Percentiles rank a stretch among this genome's conserved stretches.
phyloP scores from a whole-genome alignment of 2,329 filamentous ascomycete species.

The Cladosporium sp. region DNA sequence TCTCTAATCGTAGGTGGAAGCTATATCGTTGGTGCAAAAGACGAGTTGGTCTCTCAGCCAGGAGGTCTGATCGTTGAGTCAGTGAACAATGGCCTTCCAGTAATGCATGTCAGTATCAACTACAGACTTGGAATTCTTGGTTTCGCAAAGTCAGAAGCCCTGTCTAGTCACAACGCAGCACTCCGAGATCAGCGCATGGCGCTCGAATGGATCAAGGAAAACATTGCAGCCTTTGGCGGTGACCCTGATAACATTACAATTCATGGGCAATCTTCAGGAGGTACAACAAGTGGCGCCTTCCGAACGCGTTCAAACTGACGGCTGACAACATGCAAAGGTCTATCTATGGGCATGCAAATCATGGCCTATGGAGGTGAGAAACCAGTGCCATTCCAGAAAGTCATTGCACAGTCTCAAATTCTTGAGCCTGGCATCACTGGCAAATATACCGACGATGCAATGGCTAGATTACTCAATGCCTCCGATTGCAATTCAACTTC shows the following conservation, averaged over 20 bases:
- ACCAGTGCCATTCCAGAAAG: conserved; percentile 44
- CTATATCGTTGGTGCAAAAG: conserved; percentile 20
- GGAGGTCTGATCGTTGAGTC: conserved; percentile 47
- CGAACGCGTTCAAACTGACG: not conserved
- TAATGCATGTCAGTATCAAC: conserved; percentile 15
- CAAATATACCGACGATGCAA: conserved; percentile 47
- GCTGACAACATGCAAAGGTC: conserved; percentile 1
- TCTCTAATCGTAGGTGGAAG: conserved; percentile 16
- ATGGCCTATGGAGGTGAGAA: conserved; percentile 45
- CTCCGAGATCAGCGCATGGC: conserved; percentile 38
- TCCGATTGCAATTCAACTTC: conserved; percentile 42
- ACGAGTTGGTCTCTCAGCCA: conserved; percentile 36
- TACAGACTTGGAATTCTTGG: conserved; percentile 39
- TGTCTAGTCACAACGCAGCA: conserved; percentile 33
- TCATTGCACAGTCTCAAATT: conserved; percentile 45
- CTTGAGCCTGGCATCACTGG: conserved; percentile 48
- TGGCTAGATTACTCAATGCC: conserved; percentile 39
- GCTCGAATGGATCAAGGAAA: conserved; percentile 37
- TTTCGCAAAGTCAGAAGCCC: conserved; percentile 34
- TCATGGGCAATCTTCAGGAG: conserved; percentile 38
- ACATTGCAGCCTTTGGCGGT: conserved; percentile 41
- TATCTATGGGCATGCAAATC: conserved; percentile 38
- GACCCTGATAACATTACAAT: conserved; percentile 37
- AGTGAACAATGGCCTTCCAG: conserved; percentile 38
- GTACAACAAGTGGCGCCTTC: not conserved